Base-by-base conservation (phyloP, 768 basidiomycete species). In the Melanogaster broomeanus region DNA sequence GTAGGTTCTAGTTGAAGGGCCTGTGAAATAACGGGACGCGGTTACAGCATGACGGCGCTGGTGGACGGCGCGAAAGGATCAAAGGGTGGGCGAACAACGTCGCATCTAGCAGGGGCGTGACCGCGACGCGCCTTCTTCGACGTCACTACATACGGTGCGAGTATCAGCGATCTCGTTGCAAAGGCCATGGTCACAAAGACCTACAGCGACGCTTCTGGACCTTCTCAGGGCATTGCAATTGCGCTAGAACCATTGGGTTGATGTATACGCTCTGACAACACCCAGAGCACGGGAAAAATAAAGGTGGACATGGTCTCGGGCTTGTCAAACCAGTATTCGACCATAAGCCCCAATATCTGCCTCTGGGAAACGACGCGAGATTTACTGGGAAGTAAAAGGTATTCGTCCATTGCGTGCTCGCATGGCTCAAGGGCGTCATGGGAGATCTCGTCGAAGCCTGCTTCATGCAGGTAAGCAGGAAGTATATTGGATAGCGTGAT, bases 391-490 rank as follows among this genome's bases (percentile, higher is more conserved):
- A 40, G 45, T 24, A 15, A 42, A 2, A 49, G 57, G 49, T 49
- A 56, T 53, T 62, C 59, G 22, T 59, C 53, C 41, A 51, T 19
- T 8, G 60, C 56, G n/a, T 50, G 50, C 31, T 61, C 56, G 13
- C 61, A 58, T 13, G 48, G 38, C 42, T n/a, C 13, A 48, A 55
- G 40, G 9, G 51, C 56, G 1, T 62, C 60, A 35, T 33, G 13
- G 28, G 24, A 37, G 30, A 51, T 22, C n/a, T 42, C 24, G 10
- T 49, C 13, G 35, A 49, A 58, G 9, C 60, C 60, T 42, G 53
- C 60, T 21, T 40, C 45, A 28, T 13, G 39, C 22, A 61, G 21
- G 47, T 51, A 52, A 16, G 48, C 54, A 21, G 37, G 47, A n/a
- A 60, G 25, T 25, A 40, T 37, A 35, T 60, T 50, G 13, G 34